Percentiles rank a stretch among this genome's conserved stretches.
Conservation (phyloP, 441 rosid species). For the Pelargonium cotyledonis region DNA sequence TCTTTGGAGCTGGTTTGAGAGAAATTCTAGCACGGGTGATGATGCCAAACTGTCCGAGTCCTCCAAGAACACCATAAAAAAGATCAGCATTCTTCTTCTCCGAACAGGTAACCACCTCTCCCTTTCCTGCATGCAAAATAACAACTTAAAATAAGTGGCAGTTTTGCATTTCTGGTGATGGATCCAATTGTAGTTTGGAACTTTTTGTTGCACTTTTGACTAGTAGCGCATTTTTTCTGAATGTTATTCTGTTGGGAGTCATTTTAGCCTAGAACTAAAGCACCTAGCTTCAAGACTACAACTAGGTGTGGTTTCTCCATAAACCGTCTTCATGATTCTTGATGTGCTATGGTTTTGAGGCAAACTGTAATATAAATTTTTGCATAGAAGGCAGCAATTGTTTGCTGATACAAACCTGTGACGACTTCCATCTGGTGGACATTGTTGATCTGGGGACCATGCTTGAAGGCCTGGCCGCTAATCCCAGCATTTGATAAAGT, state of each 20-base stretch:
- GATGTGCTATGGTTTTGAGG: slow-evolving; percentile 4
- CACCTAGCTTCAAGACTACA: neutral
- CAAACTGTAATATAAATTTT: slow-evolving; percentile 9
- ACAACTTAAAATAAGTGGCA: neutral
- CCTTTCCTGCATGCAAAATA: slow-evolving; percentile 61
- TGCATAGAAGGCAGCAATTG: neutral
- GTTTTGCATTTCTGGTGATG: slow-evolving; percentile 5
- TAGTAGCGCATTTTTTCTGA: too few species aligned
- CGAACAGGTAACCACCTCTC: slow-evolving; percentile 71
- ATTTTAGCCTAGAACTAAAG: neutral
- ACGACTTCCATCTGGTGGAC: slow-evolving; percentile 83
- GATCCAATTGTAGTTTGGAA: slow-evolving; percentile 3
- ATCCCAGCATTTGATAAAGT: slow-evolving; percentile 93
- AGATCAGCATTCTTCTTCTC: slow-evolving; percentile 76
- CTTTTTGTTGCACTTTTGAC: neutral
- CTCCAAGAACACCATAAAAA: slow-evolving; percentile 86
- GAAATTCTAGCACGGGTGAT: slow-evolving; percentile 85
- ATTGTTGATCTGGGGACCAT: slow-evolving; percentile 96
- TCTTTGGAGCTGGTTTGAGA: slow-evolving; percentile 72
- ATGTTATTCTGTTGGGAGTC: neutral
- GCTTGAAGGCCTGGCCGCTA: slow-evolving; percentile 93
- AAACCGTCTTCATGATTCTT: neutral
- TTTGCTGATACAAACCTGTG: slow-evolving; percentile 58
- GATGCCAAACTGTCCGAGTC: slow-evolving; percentile 98
- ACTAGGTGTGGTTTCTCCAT: neutral